A percentile compares a stretch with the other conserved stretches of the same genome.
These are phyloP conservation scores for Polygonum maritimum DNA, from an alignment of 148 eudicot species.

Conservation along the genomic window DNA sequence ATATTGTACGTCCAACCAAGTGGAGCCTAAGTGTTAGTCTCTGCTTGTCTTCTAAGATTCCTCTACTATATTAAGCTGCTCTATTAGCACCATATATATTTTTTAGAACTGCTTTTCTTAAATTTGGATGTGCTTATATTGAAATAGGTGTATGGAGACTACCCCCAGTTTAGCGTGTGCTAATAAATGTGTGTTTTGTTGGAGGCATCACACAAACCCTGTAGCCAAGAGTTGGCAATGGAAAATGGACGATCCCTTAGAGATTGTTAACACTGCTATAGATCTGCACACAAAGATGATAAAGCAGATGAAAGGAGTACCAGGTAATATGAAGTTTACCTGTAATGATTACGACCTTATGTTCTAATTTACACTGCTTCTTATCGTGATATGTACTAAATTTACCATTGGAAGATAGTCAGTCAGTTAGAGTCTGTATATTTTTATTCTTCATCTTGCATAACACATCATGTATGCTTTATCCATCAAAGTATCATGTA, in stretches of 20 bases:
- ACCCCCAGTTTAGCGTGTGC: slow-evolving; percentile 99
- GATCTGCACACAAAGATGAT: slow-evolving; percentile 93
- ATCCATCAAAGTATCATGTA: not conserved
- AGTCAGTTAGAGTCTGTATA: not conserved
- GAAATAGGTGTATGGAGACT: slow-evolving; percentile 90
- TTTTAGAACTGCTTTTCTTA: not conserved
- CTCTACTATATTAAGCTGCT: not conserved
- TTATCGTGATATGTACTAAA: not conserved
- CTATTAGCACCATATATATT: not conserved
- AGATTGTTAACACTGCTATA: slow-evolving; percentile 79
- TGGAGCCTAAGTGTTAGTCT: not conserved
- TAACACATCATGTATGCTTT: not conserved
- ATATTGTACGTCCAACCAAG: not conserved
- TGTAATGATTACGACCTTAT: not conserved
- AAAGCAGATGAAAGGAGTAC: slow-evolving; percentile 98
- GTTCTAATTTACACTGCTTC: not conserved
- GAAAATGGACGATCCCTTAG: slow-evolving; percentile 97
- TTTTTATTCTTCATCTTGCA: not conserved
- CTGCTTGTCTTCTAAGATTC: not conserved
- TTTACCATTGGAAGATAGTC: not conserved
- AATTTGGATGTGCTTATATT: slow-evolving; percentile 6
- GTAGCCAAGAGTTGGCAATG: slow-evolving; percentile 92
- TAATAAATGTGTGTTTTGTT: slow-evolving; percentile 95
- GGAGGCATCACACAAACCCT: slow-evolving; percentile 99
- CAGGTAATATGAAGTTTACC: slow-evolving; percentile 39